Evolutionary conservation across 352 stramenopile species (phyloP).

Genomic region (Saprolegnia diclina): DNA sequence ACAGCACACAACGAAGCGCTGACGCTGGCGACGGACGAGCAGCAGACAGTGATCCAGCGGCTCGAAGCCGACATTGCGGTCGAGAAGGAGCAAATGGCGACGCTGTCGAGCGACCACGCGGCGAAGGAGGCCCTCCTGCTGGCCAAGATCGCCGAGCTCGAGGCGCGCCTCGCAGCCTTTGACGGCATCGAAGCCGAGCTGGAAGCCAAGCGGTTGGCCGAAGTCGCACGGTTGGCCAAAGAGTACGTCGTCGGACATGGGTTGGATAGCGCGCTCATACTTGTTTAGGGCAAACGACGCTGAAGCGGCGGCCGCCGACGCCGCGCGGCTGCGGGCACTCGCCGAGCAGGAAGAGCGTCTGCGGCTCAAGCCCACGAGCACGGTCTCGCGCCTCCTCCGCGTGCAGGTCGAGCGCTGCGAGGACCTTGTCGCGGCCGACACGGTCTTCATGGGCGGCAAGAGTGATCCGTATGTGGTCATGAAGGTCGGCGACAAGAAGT

Average conservation of each 20-base stretch:
- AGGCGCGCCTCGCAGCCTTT: constrained; percentile 4
- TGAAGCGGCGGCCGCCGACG: constrained; percentile 18
- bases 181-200: constrained; percentile 9
- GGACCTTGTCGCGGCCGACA: constrained; percentile 66
- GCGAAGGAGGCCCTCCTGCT: not conserved
- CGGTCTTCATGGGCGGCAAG: constrained; percentile 53
- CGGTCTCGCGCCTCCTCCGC: constrained; percentile 17
- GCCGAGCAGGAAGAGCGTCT: constrained; percentile 24
- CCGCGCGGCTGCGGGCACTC: constrained; percentile 17
- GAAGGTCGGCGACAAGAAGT: constrained; percentile 53
- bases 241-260: not conserved
- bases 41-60: not conserved
- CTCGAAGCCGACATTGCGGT: not conserved
- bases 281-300: constrained; percentile 3
- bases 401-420: constrained; percentile 27
- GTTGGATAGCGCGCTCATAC: not conserved
- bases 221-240: constrained; percentile 20
- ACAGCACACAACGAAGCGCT: not conserved
- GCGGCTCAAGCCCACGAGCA: constrained; percentile 21
- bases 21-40: not conserved
- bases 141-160: not conserved
- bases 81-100: not conserved
- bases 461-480: constrained; percentile 80
- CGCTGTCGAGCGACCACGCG: not conserved
- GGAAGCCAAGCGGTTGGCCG: constrained; percentile 7